Conservation (phyloP, 140 eudicot species). For the Erigeron philadelphicus region DNA sequence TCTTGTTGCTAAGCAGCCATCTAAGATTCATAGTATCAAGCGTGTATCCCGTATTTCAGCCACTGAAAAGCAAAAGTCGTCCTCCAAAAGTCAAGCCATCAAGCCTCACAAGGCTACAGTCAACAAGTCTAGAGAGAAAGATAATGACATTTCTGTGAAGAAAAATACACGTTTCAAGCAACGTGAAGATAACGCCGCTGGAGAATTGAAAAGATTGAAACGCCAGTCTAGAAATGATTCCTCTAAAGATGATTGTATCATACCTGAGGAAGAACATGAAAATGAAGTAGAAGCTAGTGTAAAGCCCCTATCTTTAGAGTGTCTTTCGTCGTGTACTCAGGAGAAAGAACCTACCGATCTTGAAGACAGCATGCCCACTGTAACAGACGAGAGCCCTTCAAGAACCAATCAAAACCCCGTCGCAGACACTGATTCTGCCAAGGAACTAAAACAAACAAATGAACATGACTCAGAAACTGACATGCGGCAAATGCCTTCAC, state of each 20-base stretch:
- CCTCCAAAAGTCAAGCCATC: slow-evolving; percentile 27
- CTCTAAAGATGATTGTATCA: slow-evolving; percentile 24
- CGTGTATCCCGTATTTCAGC: slow-evolving; percentile 23
- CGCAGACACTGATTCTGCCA: slow-evolving; percentile 30
- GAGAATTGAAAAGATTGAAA: slow-evolving; percentile 19
- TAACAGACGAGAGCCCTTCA: slow-evolving; percentile 18
- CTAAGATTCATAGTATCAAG: slow-evolving; percentile 17
- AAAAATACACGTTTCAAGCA: slow-evolving; percentile 13
- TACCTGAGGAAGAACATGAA: slow-evolving; percentile 34
- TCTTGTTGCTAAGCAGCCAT: slow-evolving; percentile 24
- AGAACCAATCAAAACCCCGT: slow-evolving; percentile 19
- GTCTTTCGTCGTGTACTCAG: slow-evolving; percentile 1
- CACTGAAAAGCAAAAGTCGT: slow-evolving; percentile 13
- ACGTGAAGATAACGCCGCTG: slow-evolving; percentile 26
- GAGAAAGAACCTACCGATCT: slow-evolving; percentile 22
- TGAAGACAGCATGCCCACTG: slow-evolving; percentile 23
- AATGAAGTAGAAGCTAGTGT: slow-evolving; percentile 23
- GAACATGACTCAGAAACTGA: slow-evolving; percentile 27
- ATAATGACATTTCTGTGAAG: slow-evolving; percentile 10
- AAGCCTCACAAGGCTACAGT: slow-evolving; percentile 20
- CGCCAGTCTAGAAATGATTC: slow-evolving; percentile 24
- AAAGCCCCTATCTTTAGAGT: slow-evolving; percentile 30
- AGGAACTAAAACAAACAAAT: slow-evolving; percentile 20
- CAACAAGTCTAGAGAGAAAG: slow-evolving; percentile 22
- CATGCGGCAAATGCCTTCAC: slow-evolving; percentile 27